A percentile compares a stretch with the other conserved stretches of the same genome.
Evolutionary conservation across 2,329 filamentous ascomycete genomes (phyloP).

Genomic region (Aplosporella prunicola): DNA sequence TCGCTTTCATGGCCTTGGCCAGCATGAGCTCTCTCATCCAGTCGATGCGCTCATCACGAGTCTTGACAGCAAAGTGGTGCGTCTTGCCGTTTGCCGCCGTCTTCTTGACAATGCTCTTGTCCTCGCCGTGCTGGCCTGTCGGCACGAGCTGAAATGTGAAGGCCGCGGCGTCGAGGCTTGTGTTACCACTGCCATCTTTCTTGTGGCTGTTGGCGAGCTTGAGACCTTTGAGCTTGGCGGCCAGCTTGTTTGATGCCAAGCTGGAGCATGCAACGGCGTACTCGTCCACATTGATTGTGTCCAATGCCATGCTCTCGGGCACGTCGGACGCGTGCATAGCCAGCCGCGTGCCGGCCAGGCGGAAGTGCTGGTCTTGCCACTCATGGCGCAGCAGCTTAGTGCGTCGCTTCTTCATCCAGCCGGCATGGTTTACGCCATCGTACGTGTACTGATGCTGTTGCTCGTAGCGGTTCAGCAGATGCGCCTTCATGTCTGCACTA

Average conservation of each 20-base stretch:
- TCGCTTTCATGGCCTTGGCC: constrained; percentile 76
- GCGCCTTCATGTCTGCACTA: constrained; percentile 9
- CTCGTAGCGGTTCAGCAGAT: constrained; percentile 8
- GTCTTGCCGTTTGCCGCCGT: constrained; percentile 59
- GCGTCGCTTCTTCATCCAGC: constrained; percentile 91
- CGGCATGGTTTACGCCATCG: constrained; percentile 58
- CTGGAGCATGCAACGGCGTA: constrained; percentile 80
- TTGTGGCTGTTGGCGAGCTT: constrained; percentile 45
- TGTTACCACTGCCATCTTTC: constrained; percentile 46
- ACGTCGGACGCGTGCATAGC: constrained; percentile 56
- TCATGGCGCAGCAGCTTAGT: constrained; percentile 82
- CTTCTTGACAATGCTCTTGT: constrained; percentile 16
- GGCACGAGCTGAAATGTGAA: constrained; percentile 76
- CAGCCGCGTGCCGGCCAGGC: constrained; percentile 53
- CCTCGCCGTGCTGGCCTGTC: constrained; percentile 33
- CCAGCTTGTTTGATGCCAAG: constrained; percentile 70
- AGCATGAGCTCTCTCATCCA: constrained; percentile 96
- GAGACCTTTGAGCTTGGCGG: constrained; percentile 76
- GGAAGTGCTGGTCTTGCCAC: constrained; percentile 89
- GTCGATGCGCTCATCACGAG: constrained; percentile 82
- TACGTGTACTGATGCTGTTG: constrained; percentile 26
- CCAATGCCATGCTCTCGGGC: constrained; percentile 54
- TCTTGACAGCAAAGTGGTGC: constrained; percentile 87
- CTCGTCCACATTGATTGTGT: constrained; percentile 80
- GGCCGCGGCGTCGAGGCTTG: constrained; percentile 41